Conservation (phyloP, 441 rosid species). For the Eutrema salsugineum region DNA sequence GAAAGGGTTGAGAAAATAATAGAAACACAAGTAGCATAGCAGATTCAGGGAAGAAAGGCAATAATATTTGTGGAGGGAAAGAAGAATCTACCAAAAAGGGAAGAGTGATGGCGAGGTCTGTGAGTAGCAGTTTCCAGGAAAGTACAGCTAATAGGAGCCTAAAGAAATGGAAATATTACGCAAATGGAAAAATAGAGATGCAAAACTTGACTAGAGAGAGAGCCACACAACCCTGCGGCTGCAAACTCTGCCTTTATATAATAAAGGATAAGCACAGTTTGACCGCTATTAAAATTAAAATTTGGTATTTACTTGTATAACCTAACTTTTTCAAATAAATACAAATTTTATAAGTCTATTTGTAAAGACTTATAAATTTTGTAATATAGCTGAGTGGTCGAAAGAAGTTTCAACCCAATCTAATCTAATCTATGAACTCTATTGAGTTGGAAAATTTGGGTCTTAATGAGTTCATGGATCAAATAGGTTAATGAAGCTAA, state of each 20-base stretch:
- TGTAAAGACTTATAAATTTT: no score
- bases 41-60: conserved; percentile 8
- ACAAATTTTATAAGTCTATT: no score
- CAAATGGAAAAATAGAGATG: background rate
- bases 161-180: background rate
- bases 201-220: background rate
- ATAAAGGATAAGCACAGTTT: background rate
- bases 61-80: background rate
- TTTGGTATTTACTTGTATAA: background rate
- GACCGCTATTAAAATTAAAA: background rate
- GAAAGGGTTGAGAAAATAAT: no score
- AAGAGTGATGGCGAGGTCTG: conserved; percentile 7
- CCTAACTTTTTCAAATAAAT: no score
- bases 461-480: no score
- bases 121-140: conserved; percentile 14
- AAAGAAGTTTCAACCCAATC: no score
- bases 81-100: conserved; percentile 7
- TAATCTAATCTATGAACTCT: no score
- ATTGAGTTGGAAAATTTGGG: no score
- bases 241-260: background rate
- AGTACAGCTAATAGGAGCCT: background rate
- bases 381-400: no score
- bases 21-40: background rate
- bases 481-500: no score
- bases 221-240: background rate